Conservation (phyloP, 1,139 yeast genomes). For the Meyerozyma sp. region DNA sequence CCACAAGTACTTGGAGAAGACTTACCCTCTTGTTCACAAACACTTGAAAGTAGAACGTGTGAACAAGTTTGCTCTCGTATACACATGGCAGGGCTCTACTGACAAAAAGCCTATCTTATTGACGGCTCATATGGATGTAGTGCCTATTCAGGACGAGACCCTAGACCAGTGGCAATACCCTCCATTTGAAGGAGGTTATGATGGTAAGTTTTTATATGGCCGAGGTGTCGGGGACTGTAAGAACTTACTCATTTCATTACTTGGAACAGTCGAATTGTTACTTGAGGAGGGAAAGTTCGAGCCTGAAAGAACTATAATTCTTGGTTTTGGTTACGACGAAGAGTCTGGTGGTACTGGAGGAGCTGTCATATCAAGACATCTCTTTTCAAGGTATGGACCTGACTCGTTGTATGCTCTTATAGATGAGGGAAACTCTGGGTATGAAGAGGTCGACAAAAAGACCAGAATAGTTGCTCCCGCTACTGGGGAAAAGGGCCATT, state of each 20-base stretch:
- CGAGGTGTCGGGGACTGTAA: constrained; percentile 48
- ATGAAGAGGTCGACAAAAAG: constrained; percentile 30
- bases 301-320: constrained; percentile 37
- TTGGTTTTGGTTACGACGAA: constrained; percentile 48
- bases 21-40: constrained; percentile 29
- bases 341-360: constrained; percentile 40
- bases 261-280: constrained; percentile 38
- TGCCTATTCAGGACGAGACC: constrained; percentile 41
- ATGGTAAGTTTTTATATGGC: constrained; percentile 37
- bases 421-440: constrained; percentile 41
- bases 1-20: constrained; percentile 21
- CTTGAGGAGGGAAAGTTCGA: constrained; percentile 27
- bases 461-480: constrained; percentile 50
- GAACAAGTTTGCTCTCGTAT: constrained; percentile 29
- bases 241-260: constrained; percentile 33
- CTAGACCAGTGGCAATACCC: constrained; percentile 36
- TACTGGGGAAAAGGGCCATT: constrained; percentile 44
- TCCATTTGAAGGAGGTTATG: constrained; percentile 39
- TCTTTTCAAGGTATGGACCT: constrained; percentile 30
- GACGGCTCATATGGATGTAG: constrained; percentile 48
- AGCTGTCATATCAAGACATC: constrained; percentile 21
- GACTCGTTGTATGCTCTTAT: constrained; percentile 37
- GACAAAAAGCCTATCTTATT: constrained; percentile 34
- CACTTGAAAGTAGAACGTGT: constrained; percentile 25
- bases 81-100: constrained; percentile 31